Evolutionary conservation across 2,329 filamentous ascomycete genomes (phyloP), one percentile per base, ranked within the genome.

Genomic region (Pseudopithomyces maydicus): DNA sequence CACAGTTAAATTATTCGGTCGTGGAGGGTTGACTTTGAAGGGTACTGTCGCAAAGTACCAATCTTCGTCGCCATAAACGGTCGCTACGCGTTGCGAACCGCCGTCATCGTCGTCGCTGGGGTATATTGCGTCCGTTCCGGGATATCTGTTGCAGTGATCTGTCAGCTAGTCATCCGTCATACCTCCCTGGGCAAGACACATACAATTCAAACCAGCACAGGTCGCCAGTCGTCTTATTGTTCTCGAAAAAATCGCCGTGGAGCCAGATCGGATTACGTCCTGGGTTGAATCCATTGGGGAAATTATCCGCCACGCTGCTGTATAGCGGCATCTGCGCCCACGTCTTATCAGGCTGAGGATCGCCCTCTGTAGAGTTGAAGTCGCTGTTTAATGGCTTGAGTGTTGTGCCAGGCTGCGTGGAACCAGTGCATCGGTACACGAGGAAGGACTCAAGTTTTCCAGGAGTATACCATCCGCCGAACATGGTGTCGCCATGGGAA

Each of bases 181-280:
- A 48, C 11, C 10, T n/a, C n/a, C 6, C 33, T 36, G 17, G 32
- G 17, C 14, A 8, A 20, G 14, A 19, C 12, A 36, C 45, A 19
- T 38, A 48, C 45, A 48, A 15, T 32, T 48, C 45, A 38, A 48
- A 48, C 45, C 45, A 48, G 32, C 45, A 48, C 45, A 48, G 12
- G 32, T 48, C 45, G 6, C 45, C 45, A 11, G 45, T 48, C 6
- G 45, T 48, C 19, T 48, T 29, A 11, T 48, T 48, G 45, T 48
- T 48, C 6, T 29, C 45, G n/a, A 38, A 38, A 19, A 48, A 48
- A 3, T 48, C 45, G 12, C 45, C 45, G 6, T 48, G 45, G 2
- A 48, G 23, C 45, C 45, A 48, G 15, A 48, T 48, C 19, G 45
- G 45, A 26, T 48, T 48, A 7, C 32, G 14, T 6, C 45, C 45